phyloP scores from a whole-genome alignment of 805 yeast genomes.

The Suhomyces faveliae region DNA sequence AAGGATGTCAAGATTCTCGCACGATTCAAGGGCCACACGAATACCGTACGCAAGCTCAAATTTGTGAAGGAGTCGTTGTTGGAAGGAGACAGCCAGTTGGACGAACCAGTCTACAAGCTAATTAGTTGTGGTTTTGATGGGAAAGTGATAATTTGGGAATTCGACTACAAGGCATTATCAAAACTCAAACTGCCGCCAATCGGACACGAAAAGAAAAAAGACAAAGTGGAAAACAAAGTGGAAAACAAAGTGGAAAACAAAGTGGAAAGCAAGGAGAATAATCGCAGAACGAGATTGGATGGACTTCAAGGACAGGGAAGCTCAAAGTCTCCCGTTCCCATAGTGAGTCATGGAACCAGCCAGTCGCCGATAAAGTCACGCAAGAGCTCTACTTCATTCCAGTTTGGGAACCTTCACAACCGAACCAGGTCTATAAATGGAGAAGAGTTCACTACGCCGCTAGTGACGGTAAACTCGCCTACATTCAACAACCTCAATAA shows the following conservation, averaged over 20 bases:
- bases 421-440: slow-evolving; percentile 12
- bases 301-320: background rate
- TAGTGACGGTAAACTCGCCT: slow-evolving; percentile 3
- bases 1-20: slow-evolving; percentile 38
- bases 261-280: background rate
- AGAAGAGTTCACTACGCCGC: slow-evolving; percentile 9
- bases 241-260: background rate
- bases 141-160: slow-evolving; percentile 43
- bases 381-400: background rate
- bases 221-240: slow-evolving; percentile 1
- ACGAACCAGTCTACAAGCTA: slow-evolving; percentile 27
- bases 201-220: slow-evolving; percentile 2
- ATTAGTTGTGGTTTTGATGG: slow-evolving; percentile 42
- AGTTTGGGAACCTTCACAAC: slow-evolving; percentile 8
- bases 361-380: slow-evolving; percentile 8
- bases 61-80: slow-evolving; percentile 20
- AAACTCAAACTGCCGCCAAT: slow-evolving; percentile 23
- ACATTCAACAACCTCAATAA: slow-evolving; percentile 3
- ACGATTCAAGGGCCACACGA: slow-evolving; percentile 41
- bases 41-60: slow-evolving; percentile 29
- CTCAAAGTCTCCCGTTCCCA: slow-evolving; percentile 2
- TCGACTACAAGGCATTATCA: slow-evolving; percentile 42
- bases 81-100: slow-evolving; percentile 10
- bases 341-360: slow-evolving; percentile 7
- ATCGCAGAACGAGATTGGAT: slow-evolving; percentile 3